Conservation (phyloP, 192 early-diverging fungal genomes). For the Entophlyctis luteolus region DNA sequence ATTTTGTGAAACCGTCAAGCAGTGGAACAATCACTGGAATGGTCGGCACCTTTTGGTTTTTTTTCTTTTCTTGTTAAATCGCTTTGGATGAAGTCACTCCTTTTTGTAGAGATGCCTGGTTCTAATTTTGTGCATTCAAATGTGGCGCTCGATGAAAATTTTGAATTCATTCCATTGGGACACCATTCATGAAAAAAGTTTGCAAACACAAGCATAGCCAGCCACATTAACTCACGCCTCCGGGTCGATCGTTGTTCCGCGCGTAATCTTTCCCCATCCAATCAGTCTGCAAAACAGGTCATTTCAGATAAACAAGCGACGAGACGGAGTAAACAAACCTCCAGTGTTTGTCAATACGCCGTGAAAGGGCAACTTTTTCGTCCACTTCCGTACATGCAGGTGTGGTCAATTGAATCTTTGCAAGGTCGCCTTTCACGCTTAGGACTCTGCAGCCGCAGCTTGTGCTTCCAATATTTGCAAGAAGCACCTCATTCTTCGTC, state of each 20-base stretch:
- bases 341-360: slow-evolving; percentile 98
- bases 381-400: slow-evolving; percentile 93
- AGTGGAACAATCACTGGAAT: too few relatives aligned
- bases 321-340: slow-evolving; percentile 53
- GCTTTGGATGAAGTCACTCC: too few relatives aligned
- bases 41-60: too few relatives aligned
- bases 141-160: too few relatives aligned
- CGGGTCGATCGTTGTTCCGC: slow-evolving; percentile 70
- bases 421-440: slow-evolving; percentile 88
- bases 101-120: too few relatives aligned
- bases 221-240: slow-evolving; percentile 12
- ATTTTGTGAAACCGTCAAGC: too few relatives aligned
- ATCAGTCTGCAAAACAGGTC: slow-evolving; percentile 66
- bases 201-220: too few relatives aligned
- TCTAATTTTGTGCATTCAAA: too few relatives aligned
- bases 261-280: slow-evolving; percentile 95
- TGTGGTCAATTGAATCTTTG: slow-evolving; percentile 85
- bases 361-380: slow-evolving; percentile 91
- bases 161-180: too few relatives aligned
- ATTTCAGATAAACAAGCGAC: slow-evolving; percentile 10
- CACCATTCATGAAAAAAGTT: too few relatives aligned
- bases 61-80: too few relatives aligned
- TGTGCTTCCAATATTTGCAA: slow-evolving; percentile 95
- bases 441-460: slow-evolving; percentile 92
- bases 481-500: slow-evolving; percentile 84